Base-by-base conservation (phyloP, 768 basidiomycete species). In the Sutorius australiensis region DNA sequence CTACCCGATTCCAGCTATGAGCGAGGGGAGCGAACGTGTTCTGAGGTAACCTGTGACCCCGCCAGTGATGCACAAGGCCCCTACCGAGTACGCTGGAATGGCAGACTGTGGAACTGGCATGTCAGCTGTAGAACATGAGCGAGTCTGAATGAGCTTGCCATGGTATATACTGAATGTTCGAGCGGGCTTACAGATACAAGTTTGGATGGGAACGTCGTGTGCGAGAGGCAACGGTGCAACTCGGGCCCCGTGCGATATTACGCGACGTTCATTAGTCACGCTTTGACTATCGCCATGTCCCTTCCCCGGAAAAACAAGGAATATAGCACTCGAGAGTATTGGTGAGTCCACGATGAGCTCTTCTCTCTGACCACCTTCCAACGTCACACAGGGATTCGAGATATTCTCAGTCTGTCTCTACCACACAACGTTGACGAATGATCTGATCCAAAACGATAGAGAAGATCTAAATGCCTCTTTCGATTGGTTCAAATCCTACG, bases 401-500 rank as follows among this genome's bases (percentile, higher is more conserved):
- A 69, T 89, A 90, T 60, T 67, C 74, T n/a, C 72, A 78, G 87
- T 89, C 60, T 69, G 77, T 71, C 31, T 34, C 27, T 16, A 19
- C 52, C 46, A 30, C 52, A 31, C 34, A 13, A 38, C 17, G 32
- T 46, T 27, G 41, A 47, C 32, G n/a, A 11, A 39, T 54, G 32
- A 37, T 16, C 54, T 53, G 38, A 52, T 39, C 45, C 33, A 53
- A 46, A 33, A 46, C 49, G 36, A 51, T 51, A 89, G 87, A 61
- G 84, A 87, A 67, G 63, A 74, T 5, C 73, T 77, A 16, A 80
- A 81, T n/a, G 72, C 71, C 5, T 73, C 79, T 6, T 92, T 88
- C 56, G 91, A 93, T 70, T 93, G 91, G 91, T 92, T 92, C 75
- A 92, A 90, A 66, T 82, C 83, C 9, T 93, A 92, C 61, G 66